Base-by-base conservation (phyloP, 768 basidiomycete genomes). In the Astraeus odoratus region DNA sequence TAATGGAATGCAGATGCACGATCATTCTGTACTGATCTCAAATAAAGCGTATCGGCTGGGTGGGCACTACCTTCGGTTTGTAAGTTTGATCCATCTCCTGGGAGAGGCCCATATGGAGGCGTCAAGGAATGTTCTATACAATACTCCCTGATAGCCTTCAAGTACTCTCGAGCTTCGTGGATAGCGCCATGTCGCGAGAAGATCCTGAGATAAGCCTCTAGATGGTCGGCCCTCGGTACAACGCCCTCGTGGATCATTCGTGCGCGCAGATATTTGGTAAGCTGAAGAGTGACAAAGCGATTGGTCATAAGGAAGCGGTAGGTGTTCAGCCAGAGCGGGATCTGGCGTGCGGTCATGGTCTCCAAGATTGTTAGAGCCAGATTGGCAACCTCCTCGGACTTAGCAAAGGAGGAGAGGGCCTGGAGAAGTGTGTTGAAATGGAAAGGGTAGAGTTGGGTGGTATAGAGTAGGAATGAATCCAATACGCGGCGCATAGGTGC, bases 391-490 rank as follows among this genome's bases (percentile, higher is more conserved):
- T 72, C 65, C 0, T 59, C 56, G 1, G 75, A 72, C 13, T 64
- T 58, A 3, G 67, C 64, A 12, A 71, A 69, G 39, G 67, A 61
- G 0, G 79, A 67, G 20, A 81, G 59, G 4, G 77, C 72, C 40
- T 70, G 69, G 16, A 82, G 70, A 39, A 81, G 60, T 41, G 73
- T 66, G 51, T 82, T 82, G 64, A 74, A 80, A 46, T 68, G 41
- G 31, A 62, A 56, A 26, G 70, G 45, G 13, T 57, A 53, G 37
- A 50, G 20, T 8, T 40, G 36, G 8, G 56, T 53, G 23, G 47
- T 30, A 16, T 53, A 56, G 3, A 67, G 63, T 24, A 77, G 60
- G 47, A 79, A 72, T 12, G 61, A 57, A 26, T 72, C 59, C 8
- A 76, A 54, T 20, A 81, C 52, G 12, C 64, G 65, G 13, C 67